Evolutionary conservation across 2,329 filamentous ascomycete genomes (phyloP).

Genomic region (Aspergillus latus): DNA sequence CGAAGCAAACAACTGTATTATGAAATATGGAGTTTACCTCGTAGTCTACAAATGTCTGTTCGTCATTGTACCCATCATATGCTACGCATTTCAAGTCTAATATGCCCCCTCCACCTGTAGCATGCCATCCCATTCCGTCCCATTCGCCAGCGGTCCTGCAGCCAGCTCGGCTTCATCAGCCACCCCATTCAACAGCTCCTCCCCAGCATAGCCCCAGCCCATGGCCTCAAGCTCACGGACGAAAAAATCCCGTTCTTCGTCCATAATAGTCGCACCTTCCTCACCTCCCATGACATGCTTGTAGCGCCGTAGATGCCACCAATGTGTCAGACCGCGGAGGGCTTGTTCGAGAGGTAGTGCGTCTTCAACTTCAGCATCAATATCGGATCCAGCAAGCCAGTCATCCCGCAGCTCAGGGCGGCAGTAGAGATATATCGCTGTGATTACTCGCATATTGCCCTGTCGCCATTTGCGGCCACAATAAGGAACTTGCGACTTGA

Average conservation of each 20-base stretch:
- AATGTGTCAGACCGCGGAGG: constrained; percentile 83
- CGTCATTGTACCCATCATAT: neutral
- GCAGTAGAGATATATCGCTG: constrained; percentile 91
- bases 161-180: constrained; percentile 31
- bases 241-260: constrained; percentile 78
- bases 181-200: constrained; percentile 32
- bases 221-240: constrained; percentile 73
- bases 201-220: constrained; percentile 50
- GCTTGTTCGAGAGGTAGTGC: constrained; percentile 90
- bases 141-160: constrained; percentile 30
- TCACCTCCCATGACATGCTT: constrained; percentile 67
- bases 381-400: constrained; percentile 85
- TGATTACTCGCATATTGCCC: constrained; percentile 98
- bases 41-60: neutral
- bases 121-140: constrained; percentile 39
- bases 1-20: neutral
- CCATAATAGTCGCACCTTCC: constrained; percentile 56
- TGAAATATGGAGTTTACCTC: neutral
- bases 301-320: constrained; percentile 84
- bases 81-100: neutral
- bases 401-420: constrained; percentile 90
- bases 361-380: constrained; percentile 92
- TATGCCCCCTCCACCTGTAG: constrained; percentile 39
- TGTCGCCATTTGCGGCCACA: constrained; percentile 98
- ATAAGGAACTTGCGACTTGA: constrained; percentile 98